Evolutionary conservation across 2,329 filamentous ascomycete genomes (phyloP).

Genomic region (Venturia nashicola): DNA sequence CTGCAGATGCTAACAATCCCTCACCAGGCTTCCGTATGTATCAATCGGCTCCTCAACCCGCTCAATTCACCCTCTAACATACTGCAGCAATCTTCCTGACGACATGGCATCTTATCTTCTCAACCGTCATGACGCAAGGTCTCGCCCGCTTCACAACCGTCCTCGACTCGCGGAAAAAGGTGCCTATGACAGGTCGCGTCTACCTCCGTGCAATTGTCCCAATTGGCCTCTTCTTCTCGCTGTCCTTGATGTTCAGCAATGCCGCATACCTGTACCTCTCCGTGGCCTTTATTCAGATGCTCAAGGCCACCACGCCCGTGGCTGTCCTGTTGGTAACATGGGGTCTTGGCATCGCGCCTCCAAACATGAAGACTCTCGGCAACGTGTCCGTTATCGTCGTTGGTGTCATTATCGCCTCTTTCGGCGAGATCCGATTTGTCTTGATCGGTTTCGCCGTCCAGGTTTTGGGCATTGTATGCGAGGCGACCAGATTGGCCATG

Average conservation of each 20-base stretch:
- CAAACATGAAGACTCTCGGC: constrained; percentile 74
- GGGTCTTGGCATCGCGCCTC: constrained; percentile 71
- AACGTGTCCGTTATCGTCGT: constrained; percentile 94
- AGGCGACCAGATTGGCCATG: constrained; percentile 73
- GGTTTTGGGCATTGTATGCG: constrained; percentile 65
- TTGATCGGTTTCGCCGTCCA: constrained; percentile 70
- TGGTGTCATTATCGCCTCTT: constrained; percentile 85
- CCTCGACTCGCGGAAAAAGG: constrained; percentile 15
- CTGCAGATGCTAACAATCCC: constrained; percentile 5
- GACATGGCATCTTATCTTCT: constrained; percentile 17
- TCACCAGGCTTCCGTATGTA: constrained; percentile 34
- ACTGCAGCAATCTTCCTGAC: constrained; percentile 58
- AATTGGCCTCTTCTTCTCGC: constrained; percentile 15
- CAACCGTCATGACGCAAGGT: constrained; percentile 16
- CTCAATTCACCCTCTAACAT: constrained; percentile 24
- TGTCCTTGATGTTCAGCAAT: constrained; percentile 16
- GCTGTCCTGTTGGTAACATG: constrained; percentile 84
- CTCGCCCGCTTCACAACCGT: constrained; percentile 15
- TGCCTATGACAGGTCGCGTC: constrained; percentile 16
- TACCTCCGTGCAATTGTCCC: constrained; percentile 17
- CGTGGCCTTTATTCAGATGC: constrained; percentile 19
- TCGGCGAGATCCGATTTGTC: constrained; percentile 92
- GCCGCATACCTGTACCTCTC: constrained; percentile 16
- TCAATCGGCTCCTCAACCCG: constrained; percentile 1
- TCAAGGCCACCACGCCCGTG: constrained; percentile 81